Evolutionary conservation across 208 protist genomes (phyloP).

Genomic region (Porcisia deanei): DNA sequence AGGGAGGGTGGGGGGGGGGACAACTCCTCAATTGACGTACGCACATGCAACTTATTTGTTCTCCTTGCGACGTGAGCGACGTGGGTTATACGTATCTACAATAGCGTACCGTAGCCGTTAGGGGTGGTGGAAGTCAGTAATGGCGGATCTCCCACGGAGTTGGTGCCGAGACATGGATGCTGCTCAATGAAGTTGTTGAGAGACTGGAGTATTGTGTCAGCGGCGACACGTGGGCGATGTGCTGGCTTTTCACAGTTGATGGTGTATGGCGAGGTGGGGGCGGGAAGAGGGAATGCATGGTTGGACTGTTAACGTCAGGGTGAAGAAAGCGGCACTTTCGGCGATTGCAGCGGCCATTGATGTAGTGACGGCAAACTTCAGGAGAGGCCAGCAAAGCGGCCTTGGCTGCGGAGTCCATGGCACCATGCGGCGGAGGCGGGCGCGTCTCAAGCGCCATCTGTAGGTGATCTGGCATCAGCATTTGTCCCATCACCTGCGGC

Average conservation of each 20-base stretch:
- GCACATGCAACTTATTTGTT: too few relatives aligned
- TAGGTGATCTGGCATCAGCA: not conserved
- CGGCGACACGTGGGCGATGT: not conserved
- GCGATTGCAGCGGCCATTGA: constrained; percentile 66
- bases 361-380: constrained; percentile 54
- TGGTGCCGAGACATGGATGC: not conserved
- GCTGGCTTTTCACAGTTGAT: not conserved
- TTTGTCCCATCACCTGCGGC: constrained; percentile 8
- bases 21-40: too few relatives aligned
- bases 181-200: constrained; percentile 12
- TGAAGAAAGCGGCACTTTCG: constrained; percentile 72
- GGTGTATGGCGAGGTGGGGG: not conserved
- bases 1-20: too few relatives aligned
- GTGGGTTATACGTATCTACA: too few relatives aligned
- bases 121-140: not conserved
- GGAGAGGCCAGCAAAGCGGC: constrained; percentile 5
- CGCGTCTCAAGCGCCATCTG: not conserved
- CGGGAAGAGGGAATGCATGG: not conserved
- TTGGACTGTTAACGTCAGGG: constrained; percentile 15
- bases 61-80: not conserved
- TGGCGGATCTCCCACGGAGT: not conserved
- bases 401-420: constrained; percentile 10
- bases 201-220: constrained; percentile 1
- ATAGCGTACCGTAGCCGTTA: too few relatives aligned
- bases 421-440: not conserved